A percentile compares a stretch with the other conserved stretches of the same genome.
Conservation (phyloP, 1,139 yeast species). For the Suhomyces panamericanus region DNA sequence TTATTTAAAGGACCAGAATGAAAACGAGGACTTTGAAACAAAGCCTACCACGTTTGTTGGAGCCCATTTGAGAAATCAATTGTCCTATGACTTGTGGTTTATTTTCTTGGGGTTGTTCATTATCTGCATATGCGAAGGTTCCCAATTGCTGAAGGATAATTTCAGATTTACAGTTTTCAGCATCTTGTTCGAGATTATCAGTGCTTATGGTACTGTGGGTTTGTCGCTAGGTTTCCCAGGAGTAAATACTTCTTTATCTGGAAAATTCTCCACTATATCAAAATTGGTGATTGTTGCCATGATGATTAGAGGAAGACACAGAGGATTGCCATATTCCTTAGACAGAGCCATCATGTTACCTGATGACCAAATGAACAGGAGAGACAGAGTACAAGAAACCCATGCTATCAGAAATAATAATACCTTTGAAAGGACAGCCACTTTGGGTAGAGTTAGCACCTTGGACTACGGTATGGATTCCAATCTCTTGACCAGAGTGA, state of each 20-base stretch:
- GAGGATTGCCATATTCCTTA: conserved; percentile 91
- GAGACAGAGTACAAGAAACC: conserved; percentile 67
- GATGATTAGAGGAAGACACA: conserved; percentile 93
- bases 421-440: conserved; percentile 28
- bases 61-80: conserved; percentile 85
- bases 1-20: conserved; percentile 51
- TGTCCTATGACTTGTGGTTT: conserved; percentile 95
- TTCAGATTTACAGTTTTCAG: conserved; percentile 66
- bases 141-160: conserved; percentile 48
- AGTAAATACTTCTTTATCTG: conserved; percentile 67
- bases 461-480: conserved; percentile 10
- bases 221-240: conserved; percentile 79
- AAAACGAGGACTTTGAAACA: conserved; percentile 30
- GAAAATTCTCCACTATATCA: conserved; percentile 68
- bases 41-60: conserved; percentile 68
- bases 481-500: conserved; percentile 10
- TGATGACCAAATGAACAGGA: conserved; percentile 60
- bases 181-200: conserved; percentile 80
- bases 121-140: conserved; percentile 82
- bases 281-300: conserved; percentile 84
- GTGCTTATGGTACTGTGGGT: conserved; percentile 97
- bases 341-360: conserved; percentile 95
- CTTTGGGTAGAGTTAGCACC: conserved; percentile 15
- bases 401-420: conserved; percentile 46
- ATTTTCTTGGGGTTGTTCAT: conserved; percentile 82